Base-by-base conservation (phyloP, 305 asterid genomes). In the Ajuga reptans region DNA sequence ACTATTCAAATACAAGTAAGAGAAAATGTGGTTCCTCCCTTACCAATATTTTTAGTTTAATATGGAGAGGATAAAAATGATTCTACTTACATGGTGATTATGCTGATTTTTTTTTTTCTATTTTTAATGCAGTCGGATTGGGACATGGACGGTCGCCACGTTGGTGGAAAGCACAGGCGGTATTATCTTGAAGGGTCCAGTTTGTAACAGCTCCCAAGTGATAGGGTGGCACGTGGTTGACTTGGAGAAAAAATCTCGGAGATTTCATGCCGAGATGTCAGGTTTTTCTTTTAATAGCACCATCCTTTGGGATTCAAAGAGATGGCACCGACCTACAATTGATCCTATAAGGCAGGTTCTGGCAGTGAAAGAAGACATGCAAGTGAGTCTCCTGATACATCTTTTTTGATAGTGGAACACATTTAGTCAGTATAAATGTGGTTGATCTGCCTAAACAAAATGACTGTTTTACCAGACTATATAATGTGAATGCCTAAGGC, bases 271-370 rank as follows among this genome's bases (percentile, higher is more conserved):
- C 11, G 89, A 82, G 36, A 66, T 85, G 68, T 80, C 90, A 0
- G 92, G 95, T 36, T 88, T 90, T 75, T 96, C 96, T 42, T 88
- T 90, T 72, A 88, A 86, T 45, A 86, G 96, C 77, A 85, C 89
- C n/a, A 71, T 90, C 57, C 80, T 90, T 55, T 90, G 97, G 97
- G 96, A 90, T 78, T 79, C 84, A 1, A 75, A 81, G 80, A 83
- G 84, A 81, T 88, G 95, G 97, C 84, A 86, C 66, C 79, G 83
- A 7, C 90, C 82, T 21, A 80, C 84, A 6, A 73, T 77, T 10
- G 85, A 86, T 71, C 88, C 92, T 18, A 83, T 86, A 46, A 83
- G 92, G 84, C 87, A 81, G 72, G 74, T 73, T 41, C 80, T 76
- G 69, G 76, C 83, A 1, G 80, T 68, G 57, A 81, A 68, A 58